Evolutionary conservation across 1,284 basidiomycete species (phyloP).

Genomic region (Amylostereum areolatum): DNA sequence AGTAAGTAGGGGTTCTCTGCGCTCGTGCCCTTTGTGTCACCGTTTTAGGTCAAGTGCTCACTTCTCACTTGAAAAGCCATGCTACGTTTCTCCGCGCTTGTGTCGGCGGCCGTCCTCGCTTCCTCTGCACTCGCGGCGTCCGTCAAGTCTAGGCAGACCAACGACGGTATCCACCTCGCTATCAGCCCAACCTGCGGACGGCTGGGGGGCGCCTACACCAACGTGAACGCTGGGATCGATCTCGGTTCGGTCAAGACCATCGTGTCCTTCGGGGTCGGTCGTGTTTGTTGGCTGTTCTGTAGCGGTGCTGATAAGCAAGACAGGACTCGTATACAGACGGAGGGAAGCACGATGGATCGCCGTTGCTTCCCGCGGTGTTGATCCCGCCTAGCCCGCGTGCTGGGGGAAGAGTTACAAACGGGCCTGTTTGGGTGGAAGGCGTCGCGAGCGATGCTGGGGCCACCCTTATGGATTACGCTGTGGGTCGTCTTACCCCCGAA

Average conservation of each 20-base stretch:
- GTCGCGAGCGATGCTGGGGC: conserved; percentile 25
- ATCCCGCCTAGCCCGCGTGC: conserved; percentile 22
- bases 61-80: no score
- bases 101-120: background rate
- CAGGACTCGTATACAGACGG: conserved; percentile 29
- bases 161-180: conserved; percentile 28
- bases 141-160: conserved; percentile 3
- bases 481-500: conserved; percentile 19
- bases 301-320: background rate
- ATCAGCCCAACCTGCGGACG: conserved; percentile 28
- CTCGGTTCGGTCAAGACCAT: conserved; percentile 27
- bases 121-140: no score
- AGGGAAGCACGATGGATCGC: conserved; percentile 23
- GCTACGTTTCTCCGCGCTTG: no score
- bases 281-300: conserved; percentile 1
- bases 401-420: conserved; percentile 27
- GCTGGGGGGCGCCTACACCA: conserved; percentile 23
- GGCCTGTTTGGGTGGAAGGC: conserved; percentile 28
- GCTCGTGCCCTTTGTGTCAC: no score
- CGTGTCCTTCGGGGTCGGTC: conserved; percentile 31
- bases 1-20: no score
- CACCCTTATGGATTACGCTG: conserved; percentile 36
- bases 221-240: conserved; percentile 29
- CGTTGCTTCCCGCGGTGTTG: conserved; percentile 23
- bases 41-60: no score